These are phyloP conservation scores for Aspergillus candidus DNA, from an alignment of 2,329 filamentous ascomycete species.

Conservation along the genomic window DNA sequence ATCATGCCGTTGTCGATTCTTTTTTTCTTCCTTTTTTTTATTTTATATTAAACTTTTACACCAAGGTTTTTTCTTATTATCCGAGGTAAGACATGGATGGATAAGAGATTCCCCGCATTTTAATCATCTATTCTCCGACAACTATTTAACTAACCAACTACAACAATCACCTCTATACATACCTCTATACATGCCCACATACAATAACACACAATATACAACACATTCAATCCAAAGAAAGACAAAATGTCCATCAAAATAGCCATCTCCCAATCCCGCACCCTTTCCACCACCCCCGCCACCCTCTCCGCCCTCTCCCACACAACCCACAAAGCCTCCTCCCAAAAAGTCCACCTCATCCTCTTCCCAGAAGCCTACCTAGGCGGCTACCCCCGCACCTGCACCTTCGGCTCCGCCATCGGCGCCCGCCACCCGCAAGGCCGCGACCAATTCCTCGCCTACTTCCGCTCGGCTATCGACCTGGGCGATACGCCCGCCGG, in stretches of 20 bases:
- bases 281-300: slow-evolving; percentile 36
- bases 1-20: no score
- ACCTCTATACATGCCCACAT: no score
- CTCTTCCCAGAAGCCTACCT: slow-evolving; percentile 90
- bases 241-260: slow-evolving; percentile 38
- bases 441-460: slow-evolving; percentile 73
- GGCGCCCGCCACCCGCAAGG: slow-evolving; percentile 63
- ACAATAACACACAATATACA: slow-evolving; percentile 1
- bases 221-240: slow-evolving; percentile 1
- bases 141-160: not conserved
- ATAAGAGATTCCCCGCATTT: not conserved
- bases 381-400: slow-evolving; percentile 82
- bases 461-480: slow-evolving; percentile 74
- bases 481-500: slow-evolving; percentile 71
- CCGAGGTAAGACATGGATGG: no score
- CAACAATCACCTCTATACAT: not conserved
- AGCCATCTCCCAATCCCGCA: slow-evolving; percentile 44
- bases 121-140: no score
- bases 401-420: slow-evolving; percentile 67
- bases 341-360: slow-evolving; percentile 58
- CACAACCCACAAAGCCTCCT: slow-evolving; percentile 60
- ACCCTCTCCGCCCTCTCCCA: slow-evolving; percentile 62
- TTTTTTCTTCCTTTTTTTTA: no score
- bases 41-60: no score
- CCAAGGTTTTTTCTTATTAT: no score